Base-by-base conservation (phyloP, 169 alveolate species). In the Sarcocystis neurona region DNA sequence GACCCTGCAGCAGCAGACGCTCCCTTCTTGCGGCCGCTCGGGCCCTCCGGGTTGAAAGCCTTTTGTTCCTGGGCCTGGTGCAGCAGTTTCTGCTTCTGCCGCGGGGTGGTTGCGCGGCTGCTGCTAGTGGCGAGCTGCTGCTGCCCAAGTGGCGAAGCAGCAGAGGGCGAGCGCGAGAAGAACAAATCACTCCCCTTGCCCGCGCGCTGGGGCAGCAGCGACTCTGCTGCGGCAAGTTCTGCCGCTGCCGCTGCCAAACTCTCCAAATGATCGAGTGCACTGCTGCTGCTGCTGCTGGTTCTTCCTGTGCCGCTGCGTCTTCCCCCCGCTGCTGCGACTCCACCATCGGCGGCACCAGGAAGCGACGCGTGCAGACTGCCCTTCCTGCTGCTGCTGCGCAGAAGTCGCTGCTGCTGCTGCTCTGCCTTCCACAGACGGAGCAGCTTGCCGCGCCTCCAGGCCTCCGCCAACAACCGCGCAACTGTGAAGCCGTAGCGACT, bases 401-500 rank as follows among this genome's bases (percentile, higher is more conserved):
- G n/a, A n/a, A n/a, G n/a, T n/a, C n/a, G n/a, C 75, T 63, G 27
- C 43, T 43, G 75, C 75, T 63, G 46, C 41, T 63, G 75, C 75
- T 63, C 75, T 10, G 75, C 32, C 2, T 43, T 37, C 75, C 75
- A 63, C 44, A 63, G 75, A 12, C n/a, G 27, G 41, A 63, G 75
- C 44, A 63, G 75, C 75, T 63, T 63, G 37, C 44, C 32, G 4
- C 75, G 75, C 18, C 75, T 37, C 75, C 75, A 63, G 75, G 27
- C 44, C 75, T 63, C 75, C 18, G 75, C 75, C 75, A 63, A 30
- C 43, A 41, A 37, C n/a, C 75, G 39, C 4, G 75, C 75, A 37
- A 30, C 44, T 20, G 75, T 43, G 43, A 63, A 63, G 75, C 75
- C 75, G 75, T 30, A 63, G 75, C 75, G 75, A 37, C 44, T 30